Evolutionary conservation across 257 asterid species (phyloP).

Genomic region (Thymus quinquecostatus): DNA sequence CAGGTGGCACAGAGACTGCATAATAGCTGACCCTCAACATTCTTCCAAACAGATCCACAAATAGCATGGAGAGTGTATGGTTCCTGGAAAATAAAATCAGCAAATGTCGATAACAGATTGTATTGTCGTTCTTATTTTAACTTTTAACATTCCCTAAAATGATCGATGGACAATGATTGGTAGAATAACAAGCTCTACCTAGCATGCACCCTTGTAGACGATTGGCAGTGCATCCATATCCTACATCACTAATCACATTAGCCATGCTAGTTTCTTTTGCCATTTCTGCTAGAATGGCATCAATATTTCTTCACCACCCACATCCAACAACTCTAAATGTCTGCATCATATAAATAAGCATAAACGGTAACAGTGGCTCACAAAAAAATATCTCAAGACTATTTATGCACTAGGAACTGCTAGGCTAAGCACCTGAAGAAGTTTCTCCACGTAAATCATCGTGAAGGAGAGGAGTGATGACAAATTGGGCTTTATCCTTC

Average conservation of each 20-base stretch:
- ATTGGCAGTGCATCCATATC: constrained; percentile 85
- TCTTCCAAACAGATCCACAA: constrained; percentile 92
- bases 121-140: not conserved
- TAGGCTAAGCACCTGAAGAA: constrained; percentile 62
- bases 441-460: constrained; percentile 66
- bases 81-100: constrained; percentile 51
- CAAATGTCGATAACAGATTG: not conserved
- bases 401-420: constrained; percentile 14
- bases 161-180: not conserved
- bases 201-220: constrained; percentile 73
- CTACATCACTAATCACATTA: constrained; percentile 85
- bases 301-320: constrained; percentile 79
- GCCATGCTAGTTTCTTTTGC: constrained; percentile 95
- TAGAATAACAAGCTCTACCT: constrained; percentile 47
- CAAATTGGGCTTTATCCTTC: constrained; percentile 66
- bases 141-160: not conserved
- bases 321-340: constrained; percentile 58
- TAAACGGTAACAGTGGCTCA: constrained; percentile 8
- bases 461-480: constrained; percentile 71
- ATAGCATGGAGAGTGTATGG: constrained; percentile 89
- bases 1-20: constrained; percentile 85
- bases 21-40: constrained; percentile 93
- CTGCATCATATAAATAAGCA: constrained; percentile 46
- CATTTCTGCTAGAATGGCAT: constrained; percentile 88
- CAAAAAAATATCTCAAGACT: not conserved